Evolutionary conservation across 2,329 filamentous ascomycete genomes (phyloP).

Genomic region (Alternaria incomplexa): DNA sequence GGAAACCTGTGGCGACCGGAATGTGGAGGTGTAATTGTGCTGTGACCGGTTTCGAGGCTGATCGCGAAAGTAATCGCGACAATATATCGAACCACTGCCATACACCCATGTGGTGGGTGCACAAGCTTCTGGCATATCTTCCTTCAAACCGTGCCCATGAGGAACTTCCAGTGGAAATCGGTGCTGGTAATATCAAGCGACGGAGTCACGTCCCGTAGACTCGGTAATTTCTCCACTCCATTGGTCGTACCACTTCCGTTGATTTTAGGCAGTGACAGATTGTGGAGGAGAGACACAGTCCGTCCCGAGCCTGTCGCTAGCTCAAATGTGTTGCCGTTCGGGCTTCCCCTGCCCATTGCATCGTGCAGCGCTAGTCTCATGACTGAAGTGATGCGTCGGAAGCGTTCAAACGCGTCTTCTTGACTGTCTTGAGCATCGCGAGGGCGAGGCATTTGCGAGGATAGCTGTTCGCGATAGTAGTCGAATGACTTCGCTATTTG

Average conservation of each 20-base stretch:
- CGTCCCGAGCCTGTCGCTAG: slow-evolving; percentile 43
- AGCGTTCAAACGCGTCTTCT: slow-evolving; percentile 43
- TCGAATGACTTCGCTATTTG: slow-evolving; percentile 42
- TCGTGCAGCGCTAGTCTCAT: slow-evolving; percentile 37
- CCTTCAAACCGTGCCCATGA: slow-evolving; percentile 39
- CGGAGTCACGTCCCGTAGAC: slow-evolving; percentile 37
- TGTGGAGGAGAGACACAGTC: slow-evolving; percentile 42
- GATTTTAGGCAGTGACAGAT: slow-evolving; percentile 36
- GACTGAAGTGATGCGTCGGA: slow-evolving; percentile 41
- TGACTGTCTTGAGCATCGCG: slow-evolving; percentile 28
- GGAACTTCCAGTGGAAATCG: slow-evolving; percentile 44
- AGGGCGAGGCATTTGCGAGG: slow-evolving; percentile 37
- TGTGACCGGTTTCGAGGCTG: neutral
- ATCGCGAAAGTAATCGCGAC: neutral
- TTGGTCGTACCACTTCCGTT: slow-evolving; percentile 30
- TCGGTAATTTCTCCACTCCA: slow-evolving; percentile 32
- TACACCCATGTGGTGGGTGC: neutral
- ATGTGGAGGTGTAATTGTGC: neutral
- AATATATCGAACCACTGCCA: neutral
- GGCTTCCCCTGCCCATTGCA: slow-evolving; percentile 30
- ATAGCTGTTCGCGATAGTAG: slow-evolving; percentile 41
- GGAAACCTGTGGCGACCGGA: neutral
- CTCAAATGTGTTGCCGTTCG: slow-evolving; percentile 42
- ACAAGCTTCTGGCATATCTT: neutral
- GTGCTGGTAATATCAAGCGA: slow-evolving; percentile 38